Evolutionary conservation across 2,329 filamentous ascomycete species (phyloP).

Genomic region (Fusarium nodosum): DNA sequence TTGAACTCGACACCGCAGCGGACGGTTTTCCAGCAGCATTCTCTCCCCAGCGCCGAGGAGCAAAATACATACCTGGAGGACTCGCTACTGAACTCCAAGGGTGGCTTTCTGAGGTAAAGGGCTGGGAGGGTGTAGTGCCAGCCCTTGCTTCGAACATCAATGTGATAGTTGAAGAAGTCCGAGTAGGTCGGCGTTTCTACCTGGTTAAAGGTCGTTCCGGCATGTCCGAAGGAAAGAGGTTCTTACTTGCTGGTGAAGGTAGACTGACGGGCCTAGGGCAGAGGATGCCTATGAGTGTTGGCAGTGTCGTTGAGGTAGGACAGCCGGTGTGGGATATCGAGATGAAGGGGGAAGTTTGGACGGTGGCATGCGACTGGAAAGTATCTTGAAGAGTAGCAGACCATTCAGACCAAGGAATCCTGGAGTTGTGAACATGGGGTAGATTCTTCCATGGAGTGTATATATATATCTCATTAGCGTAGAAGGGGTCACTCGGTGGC

Average conservation of each 20-base stretch:
- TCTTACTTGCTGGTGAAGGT: slow-evolving; percentile 57
- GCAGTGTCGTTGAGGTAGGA: slow-evolving; percentile 53
- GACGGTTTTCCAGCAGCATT: slow-evolving; percentile 51
- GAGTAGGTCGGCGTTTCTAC: slow-evolving; percentile 54
- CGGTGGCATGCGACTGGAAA: slow-evolving; percentile 58
- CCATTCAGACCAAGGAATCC: neutral
- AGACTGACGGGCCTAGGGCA: slow-evolving; percentile 55
- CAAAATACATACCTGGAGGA: slow-evolving; percentile 55
- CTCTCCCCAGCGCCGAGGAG: slow-evolving; percentile 56
- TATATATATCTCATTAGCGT: neutral
- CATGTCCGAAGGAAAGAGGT: slow-evolving; percentile 31
- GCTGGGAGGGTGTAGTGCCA: slow-evolving; percentile 49
- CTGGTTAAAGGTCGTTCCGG: slow-evolving; percentile 47
- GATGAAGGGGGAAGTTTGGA: slow-evolving; percentile 54
- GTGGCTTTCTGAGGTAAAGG: slow-evolving; percentile 59
- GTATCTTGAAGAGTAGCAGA: slow-evolving; percentile 29
- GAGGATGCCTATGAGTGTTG: slow-evolving; percentile 48
- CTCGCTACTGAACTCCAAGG: slow-evolving; percentile 58
- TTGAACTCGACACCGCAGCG: slow-evolving; percentile 43
- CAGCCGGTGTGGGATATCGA: slow-evolving; percentile 57
- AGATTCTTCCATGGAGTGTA: neutral
- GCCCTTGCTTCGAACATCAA: slow-evolving; percentile 35
- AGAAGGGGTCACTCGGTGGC: neutral
- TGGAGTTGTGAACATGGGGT: neutral
- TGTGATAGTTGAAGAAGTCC: slow-evolving; percentile 52